Evolutionary conservation across 441 rosid species (phyloP).

Genomic region (Manihot esculenta): DNA sequence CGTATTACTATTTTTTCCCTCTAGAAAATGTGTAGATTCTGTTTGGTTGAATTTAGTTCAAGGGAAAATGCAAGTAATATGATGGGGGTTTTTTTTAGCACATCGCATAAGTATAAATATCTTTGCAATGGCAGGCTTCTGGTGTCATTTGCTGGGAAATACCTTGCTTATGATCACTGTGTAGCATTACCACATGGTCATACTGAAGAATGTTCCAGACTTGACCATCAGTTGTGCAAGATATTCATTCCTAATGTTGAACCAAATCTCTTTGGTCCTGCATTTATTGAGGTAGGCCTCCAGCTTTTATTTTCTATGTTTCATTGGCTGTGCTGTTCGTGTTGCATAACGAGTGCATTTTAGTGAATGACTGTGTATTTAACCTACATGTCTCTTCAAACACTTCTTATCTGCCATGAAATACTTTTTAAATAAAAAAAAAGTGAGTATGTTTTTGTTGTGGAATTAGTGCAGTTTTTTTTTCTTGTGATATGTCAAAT

Average conservation of each 20-base stretch:
- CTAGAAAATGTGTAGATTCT: not conserved
- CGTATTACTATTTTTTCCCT: not conserved
- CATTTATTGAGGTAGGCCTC: slow-evolving; percentile 78
- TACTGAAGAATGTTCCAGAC: slow-evolving; percentile 39
- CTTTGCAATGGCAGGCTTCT: slow-evolving; percentile 66
- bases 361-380: not conserved
- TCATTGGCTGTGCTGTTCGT: not conserved
- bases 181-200: slow-evolving; percentile 41
- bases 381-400: not conserved
- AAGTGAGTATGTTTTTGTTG: too few species aligned
- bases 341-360: not conserved
- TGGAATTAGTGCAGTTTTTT: not conserved
- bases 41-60: not conserved
- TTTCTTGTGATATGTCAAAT: not conserved
- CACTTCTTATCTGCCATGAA: not conserved
- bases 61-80: not conserved
- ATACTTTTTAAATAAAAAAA: too few species aligned
- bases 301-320: not conserved
- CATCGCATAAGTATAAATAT: slow-evolving; percentile 26
- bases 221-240: slow-evolving; percentile 65
- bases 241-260: slow-evolving; percentile 53
- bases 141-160: slow-evolving; percentile 87
- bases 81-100: not conserved
- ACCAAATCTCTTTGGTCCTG: slow-evolving; percentile 77
- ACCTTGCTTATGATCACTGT: slow-evolving; percentile 58